phyloP scores from a whole-genome alignment of 140 eudicot genomes.

The Ambrosia hybrid region DNA sequence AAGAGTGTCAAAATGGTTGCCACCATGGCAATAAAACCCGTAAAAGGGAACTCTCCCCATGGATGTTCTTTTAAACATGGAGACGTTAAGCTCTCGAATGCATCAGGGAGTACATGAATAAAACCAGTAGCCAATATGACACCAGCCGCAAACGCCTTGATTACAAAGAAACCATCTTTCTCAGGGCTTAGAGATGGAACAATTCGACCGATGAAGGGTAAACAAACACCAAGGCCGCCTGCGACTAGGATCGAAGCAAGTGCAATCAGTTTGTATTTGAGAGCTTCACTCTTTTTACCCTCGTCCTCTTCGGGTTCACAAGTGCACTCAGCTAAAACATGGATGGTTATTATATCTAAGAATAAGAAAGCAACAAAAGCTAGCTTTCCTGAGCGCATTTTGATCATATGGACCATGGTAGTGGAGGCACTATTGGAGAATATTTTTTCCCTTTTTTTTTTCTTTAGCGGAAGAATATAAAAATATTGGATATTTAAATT shows the following conservation, averaged over 20 bases:
- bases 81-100: conserved; percentile 40
- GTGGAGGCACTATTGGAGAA: conserved; percentile 17
- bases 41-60: conserved; percentile 55
- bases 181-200: conserved; percentile 40
- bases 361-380: conserved; percentile 22
- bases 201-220: conserved; percentile 43
- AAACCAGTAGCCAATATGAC: conserved; percentile 64
- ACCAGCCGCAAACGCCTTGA: conserved; percentile 69
- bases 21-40: conserved; percentile 59
- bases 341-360: conserved; percentile 12
- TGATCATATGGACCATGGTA: conserved; percentile 8
- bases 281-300: conserved; percentile 37
- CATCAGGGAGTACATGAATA: conserved; percentile 67
- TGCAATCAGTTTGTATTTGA: conserved; percentile 45
- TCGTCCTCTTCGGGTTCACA: conserved; percentile 26
- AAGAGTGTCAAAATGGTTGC: conserved; percentile 49
- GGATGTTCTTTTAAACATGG: conserved; percentile 45
- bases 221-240: conserved; percentile 49
- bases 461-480: not conserved
- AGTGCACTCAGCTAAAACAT: conserved; percentile 35
- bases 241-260: conserved; percentile 42
- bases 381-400: conserved; percentile 11
- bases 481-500: not conserved
- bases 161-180: conserved; percentile 44
- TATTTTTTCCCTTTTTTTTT: not conserved